Conservation (phyloP, 345 rosid genomes). For the Acer saccharum region DNA sequence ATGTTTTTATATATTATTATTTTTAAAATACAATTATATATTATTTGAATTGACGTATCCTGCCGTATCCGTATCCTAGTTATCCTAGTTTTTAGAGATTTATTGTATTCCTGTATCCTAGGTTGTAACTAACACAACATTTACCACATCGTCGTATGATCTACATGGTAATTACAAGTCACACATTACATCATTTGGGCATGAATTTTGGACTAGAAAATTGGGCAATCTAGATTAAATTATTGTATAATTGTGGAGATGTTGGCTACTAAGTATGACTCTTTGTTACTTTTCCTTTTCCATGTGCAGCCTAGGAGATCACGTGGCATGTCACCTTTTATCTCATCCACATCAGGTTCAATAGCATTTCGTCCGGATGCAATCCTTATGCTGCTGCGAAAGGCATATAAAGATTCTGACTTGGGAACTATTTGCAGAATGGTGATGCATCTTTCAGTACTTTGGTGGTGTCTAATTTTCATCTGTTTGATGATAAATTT, state of each 20-base stretch:
- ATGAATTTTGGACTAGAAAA: background rate
- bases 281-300: slow-evolving; percentile 11
- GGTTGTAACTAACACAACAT: background rate
- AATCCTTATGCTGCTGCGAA: slow-evolving; percentile 61
- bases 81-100: no score
- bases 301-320: slow-evolving; percentile 67
- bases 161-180: background rate
- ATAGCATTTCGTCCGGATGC: slow-evolving; percentile 65
- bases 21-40: no score
- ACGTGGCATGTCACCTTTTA: slow-evolving; percentile 46
- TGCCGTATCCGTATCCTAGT: no score
- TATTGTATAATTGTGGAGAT: background rate
- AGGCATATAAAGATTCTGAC: slow-evolving; percentile 66
- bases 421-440: slow-evolving; percentile 60
- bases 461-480: slow-evolving; percentile 20
- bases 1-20: no score
- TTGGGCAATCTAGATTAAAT: background rate
- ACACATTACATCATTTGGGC: background rate
- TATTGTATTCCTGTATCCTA: no score
- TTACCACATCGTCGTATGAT: background rate
- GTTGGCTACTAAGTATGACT: slow-evolving; percentile 5
- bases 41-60: no score
- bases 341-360: slow-evolving; percentile 48
- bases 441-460: slow-evolving; percentile 40
- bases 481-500: slow-evolving; percentile 9